Evolutionary conservation across 345 rosid species (phyloP), one percentile per base, ranked within the genome.

Genomic region (Brassica nigra): DNA sequence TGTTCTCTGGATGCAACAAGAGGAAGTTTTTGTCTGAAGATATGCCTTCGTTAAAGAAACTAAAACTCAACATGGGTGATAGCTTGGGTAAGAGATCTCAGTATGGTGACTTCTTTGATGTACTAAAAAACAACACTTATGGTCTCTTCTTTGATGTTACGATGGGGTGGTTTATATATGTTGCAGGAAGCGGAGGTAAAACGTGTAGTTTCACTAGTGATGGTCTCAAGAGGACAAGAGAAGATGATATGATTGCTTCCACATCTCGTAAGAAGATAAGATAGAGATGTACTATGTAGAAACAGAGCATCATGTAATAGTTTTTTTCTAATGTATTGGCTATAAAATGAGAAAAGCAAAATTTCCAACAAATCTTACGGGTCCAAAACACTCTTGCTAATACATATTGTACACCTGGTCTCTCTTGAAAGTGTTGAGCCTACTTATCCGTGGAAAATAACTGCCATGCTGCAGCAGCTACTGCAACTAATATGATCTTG

Each of bases 401-500:
- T 80, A 57, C 65, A 65, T 65, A 71, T 69, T 59, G 63, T 57
- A 80, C 80, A 80, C 55, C 62, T 54, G 36, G 58, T 42, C 4
- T 80, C 29, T 74, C 36, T 69, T 62, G 5, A 68, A 33, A 62
- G n/a, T 5, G 23, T 61, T 28, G 28, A 63, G 61, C 20, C 80
- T 81, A 80, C 18, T 75, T 70, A 54, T 80, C 58, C 55, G 77
- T 76, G 80, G 73, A 85, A 78, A 82, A 88, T 76, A 85, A 86
- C 73, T 90, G 94, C 96, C 92, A 95, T 33, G 78, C 85, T n/a
- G 89, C 76, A 4, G 93, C 99, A 64, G 87, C 71, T 39, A 79
- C 86, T 54, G 86, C 97, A 33, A 88, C 91, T 59, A 92, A 66
- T 34, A 88, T 39, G 65, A 95, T 75, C 80, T 86, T 92, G 6